These are phyloP conservation scores for Juglanconis sp. DNA, from an alignment of 2,329 filamentous ascomycete genomes.

Conservation along the genomic window DNA sequence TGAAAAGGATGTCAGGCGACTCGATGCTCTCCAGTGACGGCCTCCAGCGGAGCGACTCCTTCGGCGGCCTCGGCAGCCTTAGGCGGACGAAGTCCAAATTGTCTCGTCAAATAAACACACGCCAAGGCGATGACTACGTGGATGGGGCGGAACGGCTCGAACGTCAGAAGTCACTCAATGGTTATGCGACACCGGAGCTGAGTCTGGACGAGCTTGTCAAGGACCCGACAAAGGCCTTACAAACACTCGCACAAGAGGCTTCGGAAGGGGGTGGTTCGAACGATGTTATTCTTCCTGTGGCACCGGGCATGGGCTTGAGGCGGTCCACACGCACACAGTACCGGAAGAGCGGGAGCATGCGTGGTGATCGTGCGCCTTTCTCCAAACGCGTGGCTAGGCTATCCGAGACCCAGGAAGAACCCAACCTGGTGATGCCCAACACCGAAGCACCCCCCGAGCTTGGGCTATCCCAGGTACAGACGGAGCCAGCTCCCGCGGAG, in stretches of 20 bases:
- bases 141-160: constrained; percentile 82
- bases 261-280: constrained; percentile 39
- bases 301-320: constrained; percentile 74
- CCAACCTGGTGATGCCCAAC: constrained; percentile 36
- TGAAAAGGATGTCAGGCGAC: constrained; percentile 78
- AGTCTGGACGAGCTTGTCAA: constrained; percentile 79
- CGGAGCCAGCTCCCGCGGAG: constrained; percentile 61
- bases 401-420: constrained; percentile 56
- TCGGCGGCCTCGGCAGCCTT: constrained; percentile 53
- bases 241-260: constrained; percentile 61
- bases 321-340: constrained; percentile 92
- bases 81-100: constrained; percentile 93
- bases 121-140: constrained; percentile 62
- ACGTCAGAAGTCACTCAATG: constrained; percentile 63
- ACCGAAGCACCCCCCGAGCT: constrained; percentile 48
- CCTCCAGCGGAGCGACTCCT: constrained; percentile 6
- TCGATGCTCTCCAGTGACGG: constrained; percentile 53
- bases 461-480: constrained; percentile 61
- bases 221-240: constrained; percentile 69
- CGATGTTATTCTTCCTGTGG: constrained; percentile 80
- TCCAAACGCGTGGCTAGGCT: constrained; percentile 67
- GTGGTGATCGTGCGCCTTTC: constrained; percentile 71
- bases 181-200: constrained; percentile 56
- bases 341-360: constrained; percentile 77
- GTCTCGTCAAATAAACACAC: constrained; percentile 81